Percentiles rank a stretch among this genome's conserved stretches.
Evolutionary conservation across 192 early-diverging fungal species (phyloP).

Genomic region (Helicostylum pulchrum): DNA sequence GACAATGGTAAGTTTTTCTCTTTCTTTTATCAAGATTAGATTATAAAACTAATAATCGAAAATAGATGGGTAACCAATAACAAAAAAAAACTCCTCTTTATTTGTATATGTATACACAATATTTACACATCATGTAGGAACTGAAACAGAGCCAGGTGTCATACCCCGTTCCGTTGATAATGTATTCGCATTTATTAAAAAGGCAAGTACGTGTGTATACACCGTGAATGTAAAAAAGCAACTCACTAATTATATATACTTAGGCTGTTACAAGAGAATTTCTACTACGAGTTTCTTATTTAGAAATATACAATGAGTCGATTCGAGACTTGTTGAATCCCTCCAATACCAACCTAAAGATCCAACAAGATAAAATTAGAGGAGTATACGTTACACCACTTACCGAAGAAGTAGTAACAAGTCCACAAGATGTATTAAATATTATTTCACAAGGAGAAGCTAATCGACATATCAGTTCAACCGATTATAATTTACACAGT

Average conservation of each 20-base stretch:
- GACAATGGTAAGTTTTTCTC: constrained; percentile 41
- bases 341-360: constrained; percentile 76
- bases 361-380: constrained; percentile 71
- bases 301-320: constrained; percentile 97
- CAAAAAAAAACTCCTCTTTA: neutral
- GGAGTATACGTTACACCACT: constrained; percentile 72
- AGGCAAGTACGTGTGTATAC: constrained; percentile 35
- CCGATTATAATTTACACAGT: constrained; percentile 90
- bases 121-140: constrained; percentile 38
- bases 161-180: constrained; percentile 76
- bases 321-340: constrained; percentile 89
- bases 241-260: constrained; percentile 10
- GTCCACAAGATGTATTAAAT: constrained; percentile 68
- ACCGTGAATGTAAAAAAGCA: neutral
- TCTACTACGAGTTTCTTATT: constrained; percentile 90
- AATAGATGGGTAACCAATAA: constrained; percentile 14
- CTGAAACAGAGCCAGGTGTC: constrained; percentile 67
- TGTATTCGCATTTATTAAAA: constrained; percentile 71
- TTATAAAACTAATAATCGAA: neutral
- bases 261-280: constrained; percentile 73
- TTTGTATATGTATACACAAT: constrained; percentile 1
- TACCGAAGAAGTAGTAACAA: constrained; percentile 73
- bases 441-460: constrained; percentile 75
- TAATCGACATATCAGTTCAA: constrained; percentile 85
- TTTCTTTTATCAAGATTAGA: neutral